These are phyloP conservation scores for Beauveria bassiana DNA, from an alignment of 2,329 filamentous ascomycete genomes.

Conservation along the genomic window DNA sequence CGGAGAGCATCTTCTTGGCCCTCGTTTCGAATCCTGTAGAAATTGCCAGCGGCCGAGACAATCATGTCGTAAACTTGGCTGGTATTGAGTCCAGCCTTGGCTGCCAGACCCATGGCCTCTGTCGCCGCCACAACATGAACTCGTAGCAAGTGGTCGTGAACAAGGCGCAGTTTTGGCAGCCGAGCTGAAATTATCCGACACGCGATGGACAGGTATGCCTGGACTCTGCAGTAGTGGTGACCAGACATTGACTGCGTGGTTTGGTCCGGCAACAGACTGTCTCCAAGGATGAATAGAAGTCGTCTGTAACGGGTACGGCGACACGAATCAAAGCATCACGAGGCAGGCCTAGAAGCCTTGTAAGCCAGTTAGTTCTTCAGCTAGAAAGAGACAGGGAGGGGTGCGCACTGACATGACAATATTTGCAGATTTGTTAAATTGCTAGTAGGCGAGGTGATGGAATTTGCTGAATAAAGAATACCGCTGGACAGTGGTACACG, in stretches of 20 bases:
- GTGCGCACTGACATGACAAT: neutral
- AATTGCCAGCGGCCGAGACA: conserved; percentile 23
- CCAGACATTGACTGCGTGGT: neutral
- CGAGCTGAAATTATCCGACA: neutral
- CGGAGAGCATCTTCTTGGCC: conserved; percentile 43
- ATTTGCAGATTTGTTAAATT: neutral
- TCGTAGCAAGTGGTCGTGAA: conserved; percentile 43
- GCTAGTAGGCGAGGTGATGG: neutral
- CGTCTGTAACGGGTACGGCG: neutral
- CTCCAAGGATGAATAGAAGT: neutral
- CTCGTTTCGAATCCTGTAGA: conserved; percentile 52
- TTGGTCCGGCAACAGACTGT: neutral
- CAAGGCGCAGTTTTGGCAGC: conserved; percentile 42
- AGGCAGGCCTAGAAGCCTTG: neutral
- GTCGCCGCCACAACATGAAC: conserved; percentile 42
- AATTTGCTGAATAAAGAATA: neutral
- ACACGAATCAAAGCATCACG: neutral
- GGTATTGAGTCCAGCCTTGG: conserved; percentile 37
- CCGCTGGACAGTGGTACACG: neutral
- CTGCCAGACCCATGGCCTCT: conserved; percentile 45
- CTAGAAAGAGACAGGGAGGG: neutral
- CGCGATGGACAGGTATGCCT: neutral
- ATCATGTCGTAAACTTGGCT: conserved; percentile 24
- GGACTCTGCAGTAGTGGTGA: neutral
- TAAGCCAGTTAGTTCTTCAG: neutral